Evolutionary conservation across 805 yeast species (phyloP).

Genomic region (Starmerella vaccinii): DNA sequence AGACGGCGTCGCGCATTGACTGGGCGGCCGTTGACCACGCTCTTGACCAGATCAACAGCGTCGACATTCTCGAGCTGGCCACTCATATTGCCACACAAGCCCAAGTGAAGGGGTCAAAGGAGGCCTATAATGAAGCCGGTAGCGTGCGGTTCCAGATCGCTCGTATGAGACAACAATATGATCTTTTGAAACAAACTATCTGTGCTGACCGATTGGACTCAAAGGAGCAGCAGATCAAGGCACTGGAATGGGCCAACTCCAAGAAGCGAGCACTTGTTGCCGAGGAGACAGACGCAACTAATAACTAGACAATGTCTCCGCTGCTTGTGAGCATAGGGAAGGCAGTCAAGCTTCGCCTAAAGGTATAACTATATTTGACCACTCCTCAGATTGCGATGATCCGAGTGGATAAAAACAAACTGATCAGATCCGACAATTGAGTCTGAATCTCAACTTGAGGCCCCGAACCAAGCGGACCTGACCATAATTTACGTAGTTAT

Average conservation of each 20-base stretch:
- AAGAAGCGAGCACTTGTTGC: conserved; percentile 18
- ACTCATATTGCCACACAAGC: conserved; percentile 20
- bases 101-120: conserved; percentile 23
- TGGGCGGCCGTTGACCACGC: conserved; percentile 24
- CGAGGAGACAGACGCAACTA: neutral
- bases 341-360: too few relatives aligned
- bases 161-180: conserved; percentile 18
- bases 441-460: too few relatives aligned
- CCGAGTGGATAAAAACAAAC: too few relatives aligned
- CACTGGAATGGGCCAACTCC: conserved; percentile 17
- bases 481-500: too few relatives aligned
- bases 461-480: too few relatives aligned
- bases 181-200: conserved; percentile 17
- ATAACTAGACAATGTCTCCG: too few relatives aligned
- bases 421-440: too few relatives aligned
- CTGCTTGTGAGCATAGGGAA: too few relatives aligned
- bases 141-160: conserved; percentile 24
- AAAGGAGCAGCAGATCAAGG: conserved; percentile 17
- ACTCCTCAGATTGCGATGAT: too few relatives aligned
- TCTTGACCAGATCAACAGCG: conserved; percentile 17
- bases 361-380: too few relatives aligned
- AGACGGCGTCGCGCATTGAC: conserved; percentile 5
- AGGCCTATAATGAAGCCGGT: conserved; percentile 27
- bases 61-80: conserved; percentile 25
- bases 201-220: conserved; percentile 18